Conservation (phyloP, 2,329 filamentous ascomycete species). For the Phyllosticta citrichinensis region DNA sequence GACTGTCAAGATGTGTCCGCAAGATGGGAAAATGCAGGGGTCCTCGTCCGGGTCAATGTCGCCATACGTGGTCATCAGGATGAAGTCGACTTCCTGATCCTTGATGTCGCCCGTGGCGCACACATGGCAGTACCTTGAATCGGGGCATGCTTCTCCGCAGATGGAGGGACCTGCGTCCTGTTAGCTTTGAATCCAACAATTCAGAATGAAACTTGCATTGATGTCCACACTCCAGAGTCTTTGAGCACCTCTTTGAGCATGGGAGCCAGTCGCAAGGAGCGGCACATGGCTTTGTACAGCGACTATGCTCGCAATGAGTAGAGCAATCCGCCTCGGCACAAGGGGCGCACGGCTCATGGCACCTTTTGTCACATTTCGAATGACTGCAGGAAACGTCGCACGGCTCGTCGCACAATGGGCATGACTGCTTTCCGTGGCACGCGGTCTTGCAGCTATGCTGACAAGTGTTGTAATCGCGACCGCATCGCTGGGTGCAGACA, state of each 20-base stretch:
- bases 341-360: conserved; percentile 51
- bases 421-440: conserved; percentile 45
- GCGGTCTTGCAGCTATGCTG: conserved; percentile 41
- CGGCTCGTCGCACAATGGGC: conserved; percentile 36
- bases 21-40: conserved; percentile 53
- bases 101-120: conserved; percentile 37
- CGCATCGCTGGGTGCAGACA: conserved; percentile 40
- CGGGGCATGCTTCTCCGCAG: conserved; percentile 55
- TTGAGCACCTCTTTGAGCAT: conserved; percentile 50
- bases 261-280: conserved; percentile 59
- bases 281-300: conserved; percentile 48
- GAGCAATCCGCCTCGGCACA: conserved; percentile 48
- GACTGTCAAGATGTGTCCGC: conserved; percentile 53
- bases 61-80: conserved; percentile 43
- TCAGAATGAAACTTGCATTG: conserved; percentile 33
- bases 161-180: conserved; percentile 37
- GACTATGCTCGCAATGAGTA: conserved; percentile 45
- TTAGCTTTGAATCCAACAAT: background rate
- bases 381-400: conserved; percentile 51
- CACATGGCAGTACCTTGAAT: conserved; percentile 43
- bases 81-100: conserved; percentile 44
- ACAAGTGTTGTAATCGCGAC: conserved; percentile 44
- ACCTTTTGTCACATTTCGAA: conserved; percentile 45
- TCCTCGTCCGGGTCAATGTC: conserved; percentile 50
- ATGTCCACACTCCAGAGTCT: conserved; percentile 48